Evolutionary conservation across 805 yeast genomes (phyloP), one percentile per base, ranked within the genome.

Genomic region (Yarrowia deformans): DNA sequence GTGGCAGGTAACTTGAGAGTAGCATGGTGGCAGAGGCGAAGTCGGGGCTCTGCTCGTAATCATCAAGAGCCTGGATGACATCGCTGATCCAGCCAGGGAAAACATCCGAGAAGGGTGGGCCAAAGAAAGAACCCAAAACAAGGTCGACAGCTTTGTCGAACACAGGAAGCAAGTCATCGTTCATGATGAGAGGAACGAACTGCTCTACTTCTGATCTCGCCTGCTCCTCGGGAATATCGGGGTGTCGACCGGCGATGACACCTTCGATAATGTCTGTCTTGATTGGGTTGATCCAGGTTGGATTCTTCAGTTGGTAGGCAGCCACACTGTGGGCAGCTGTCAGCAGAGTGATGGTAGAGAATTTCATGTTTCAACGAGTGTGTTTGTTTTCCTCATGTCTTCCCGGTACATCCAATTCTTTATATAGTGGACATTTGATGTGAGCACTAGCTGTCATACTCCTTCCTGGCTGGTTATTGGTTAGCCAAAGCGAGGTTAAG

Each of bases 131-230:
- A 2, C 1, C 12, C 1, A 54, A 8, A 14, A 37, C 4, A 8
- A 54, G n/a, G 8, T 37, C 34, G 1, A 37, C 58, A 8, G 18
- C 58, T 6, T 18, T 10, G 9, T 54, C 43, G 10, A 54, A 37
- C 43, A 37, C 13, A 37, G 58, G 58, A 2, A 35, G 29, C 32
- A 54, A 18, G 18, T 54, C 13, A 12, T 54, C 58, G 43, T 54
- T 37, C 58, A 54, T 16, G 43, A 54, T 35, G 8, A 54, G 58
- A 18, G 58, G 58, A 18, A 54, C 32, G 14, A 54, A 54, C 18
- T 35, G 8, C 4, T 19, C 13, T 13, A 54, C 8, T 18, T 54
- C 58, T 3, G 43, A 12, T 8, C 1, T 1, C 6, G 58, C 58
- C 43, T 54, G 58, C 0, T 10, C n/a, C 19, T 12, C 18, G 7